Evolutionary conservation across 352 stramenopile genomes (phyloP).

Genomic region (Pythium aristosporum): DNA sequence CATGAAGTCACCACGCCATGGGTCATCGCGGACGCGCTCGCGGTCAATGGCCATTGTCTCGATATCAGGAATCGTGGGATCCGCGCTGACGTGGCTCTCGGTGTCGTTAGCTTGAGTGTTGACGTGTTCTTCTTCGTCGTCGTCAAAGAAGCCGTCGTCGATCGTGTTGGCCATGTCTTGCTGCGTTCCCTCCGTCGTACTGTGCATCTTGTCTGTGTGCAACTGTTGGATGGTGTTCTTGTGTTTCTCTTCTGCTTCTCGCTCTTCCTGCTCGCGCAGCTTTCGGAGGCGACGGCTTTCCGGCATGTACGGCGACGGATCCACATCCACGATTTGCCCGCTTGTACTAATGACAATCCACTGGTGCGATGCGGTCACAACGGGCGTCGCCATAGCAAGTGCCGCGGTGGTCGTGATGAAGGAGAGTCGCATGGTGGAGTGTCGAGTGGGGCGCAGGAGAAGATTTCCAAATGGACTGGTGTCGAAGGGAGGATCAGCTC

Average conservation of each 20-base stretch:
- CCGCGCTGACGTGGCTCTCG: not conserved
- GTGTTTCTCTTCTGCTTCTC: not conserved
- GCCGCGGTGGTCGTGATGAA: not conserved
- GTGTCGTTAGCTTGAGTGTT: not conserved
- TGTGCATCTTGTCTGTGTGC: not conserved
- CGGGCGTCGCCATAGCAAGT: no score
- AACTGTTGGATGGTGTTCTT: not conserved
- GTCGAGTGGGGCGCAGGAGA: not conserved
- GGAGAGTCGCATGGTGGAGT: not conserved
- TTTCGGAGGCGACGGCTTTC: constrained; percentile 5
- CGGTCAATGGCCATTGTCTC: constrained; percentile 13
- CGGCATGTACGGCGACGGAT: constrained; percentile 13
- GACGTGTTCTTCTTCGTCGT: constrained; percentile 2
- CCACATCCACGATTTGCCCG: constrained; percentile 17
- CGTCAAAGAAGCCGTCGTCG: constrained; percentile 12
- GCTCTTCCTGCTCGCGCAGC: not conserved
- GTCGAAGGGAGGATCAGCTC: not conserved
- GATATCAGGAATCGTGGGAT: constrained; percentile 15
- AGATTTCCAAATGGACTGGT: not conserved
- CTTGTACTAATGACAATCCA: constrained; percentile 24
- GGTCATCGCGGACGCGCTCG: not conserved
- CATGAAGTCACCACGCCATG: not conserved
- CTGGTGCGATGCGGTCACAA: not conserved
- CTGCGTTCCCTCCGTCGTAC: not conserved
- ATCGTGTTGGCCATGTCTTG: not conserved